phyloP scores from a whole-genome alignment of 805 yeast species.

The Kodamaea jinghongensis region DNA sequence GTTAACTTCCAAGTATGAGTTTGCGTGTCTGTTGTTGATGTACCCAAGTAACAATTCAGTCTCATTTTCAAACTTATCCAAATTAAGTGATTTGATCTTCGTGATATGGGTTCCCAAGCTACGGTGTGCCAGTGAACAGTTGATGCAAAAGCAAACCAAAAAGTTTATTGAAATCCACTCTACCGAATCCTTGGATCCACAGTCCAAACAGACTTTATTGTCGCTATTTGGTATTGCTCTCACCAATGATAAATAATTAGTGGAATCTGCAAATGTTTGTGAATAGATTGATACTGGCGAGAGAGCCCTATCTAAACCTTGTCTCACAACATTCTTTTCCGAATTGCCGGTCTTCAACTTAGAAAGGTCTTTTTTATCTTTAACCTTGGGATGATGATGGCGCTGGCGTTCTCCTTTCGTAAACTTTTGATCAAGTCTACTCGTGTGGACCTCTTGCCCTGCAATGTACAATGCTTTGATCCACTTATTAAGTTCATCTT shows the following conservation, averaged over 20 bases:
- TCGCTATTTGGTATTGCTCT: constrained; percentile 37
- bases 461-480: constrained; percentile 60
- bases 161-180: constrained; percentile 87
- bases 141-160: constrained; percentile 70
- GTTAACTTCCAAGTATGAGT: constrained; percentile 58
- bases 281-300: constrained; percentile 35
- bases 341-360: background rate
- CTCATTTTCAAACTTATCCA: constrained; percentile 69
- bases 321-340: background rate
- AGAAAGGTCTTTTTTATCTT: background rate
- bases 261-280: constrained; percentile 15
- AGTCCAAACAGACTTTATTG: constrained; percentile 74
- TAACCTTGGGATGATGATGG: background rate
- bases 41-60: constrained; percentile 49
- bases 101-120: constrained; percentile 80
- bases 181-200: constrained; percentile 60
- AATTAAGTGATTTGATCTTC: constrained; percentile 71
- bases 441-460: constrained; percentile 39
- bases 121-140: constrained; percentile 87
- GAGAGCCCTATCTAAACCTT: constrained; percentile 12
- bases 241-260: constrained; percentile 35
- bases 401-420: background rate
- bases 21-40: constrained; percentile 54
- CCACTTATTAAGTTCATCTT: constrained; percentile 70
- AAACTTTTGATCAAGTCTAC: constrained; percentile 14